Base-by-base conservation (phyloP, 2,329 filamentous ascomycete species). In the Scleromitrula shiraiana region DNA sequence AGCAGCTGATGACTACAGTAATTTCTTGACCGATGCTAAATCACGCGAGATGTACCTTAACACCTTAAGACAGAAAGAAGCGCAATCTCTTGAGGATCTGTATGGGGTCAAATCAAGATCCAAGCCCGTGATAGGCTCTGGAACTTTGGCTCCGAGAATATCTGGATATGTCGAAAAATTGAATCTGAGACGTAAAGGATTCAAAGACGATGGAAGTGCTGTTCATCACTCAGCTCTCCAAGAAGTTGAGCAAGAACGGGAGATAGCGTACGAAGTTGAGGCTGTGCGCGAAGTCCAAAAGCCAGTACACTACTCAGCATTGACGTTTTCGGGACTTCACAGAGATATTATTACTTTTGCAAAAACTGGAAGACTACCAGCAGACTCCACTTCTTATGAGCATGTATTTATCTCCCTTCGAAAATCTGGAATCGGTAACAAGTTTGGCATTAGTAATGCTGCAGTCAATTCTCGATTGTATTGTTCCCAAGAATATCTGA, bases 1-100 rank as follows among this genome's bases (percentile, higher is more conserved):
- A 42, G 75, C 77, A 0, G 59, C 65, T 0, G 56, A 67, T 19
- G 63, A 69, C 1, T 61, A 77, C 50, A 59, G 68, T 0, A 54
- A 71, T 0, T 74, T 70, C 14, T 54, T 78, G 0, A 49, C 52
- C 0, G 59, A 72, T 2, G 12, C 45, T 0, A 14, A 56, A 0
- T 62, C 72, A 0, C 67, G 68, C 0, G 50, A 61, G 0, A 55
- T 54, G 1, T 79, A 73, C 50, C 59, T 80, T 0, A 48, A 61
- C 0, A 59, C 66, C 0, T 58, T 83, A 3, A 67, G 66, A 10
- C 72, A 77, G 30, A 65, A 68, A 0, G 82, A 85, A 52, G 67
- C 72, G 0, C 75, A 80, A 41, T 76, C 74, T 0, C 59, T 85
- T 0, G 69, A 76, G 29, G 66, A 80, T 20, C 67, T 85, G 2